Percentiles rank a stretch among this genome's conserved stretches.
phyloP scores from a whole-genome alignment of 176 grass and related monocot genomes.

The Alloteropsis semialata region DNA sequence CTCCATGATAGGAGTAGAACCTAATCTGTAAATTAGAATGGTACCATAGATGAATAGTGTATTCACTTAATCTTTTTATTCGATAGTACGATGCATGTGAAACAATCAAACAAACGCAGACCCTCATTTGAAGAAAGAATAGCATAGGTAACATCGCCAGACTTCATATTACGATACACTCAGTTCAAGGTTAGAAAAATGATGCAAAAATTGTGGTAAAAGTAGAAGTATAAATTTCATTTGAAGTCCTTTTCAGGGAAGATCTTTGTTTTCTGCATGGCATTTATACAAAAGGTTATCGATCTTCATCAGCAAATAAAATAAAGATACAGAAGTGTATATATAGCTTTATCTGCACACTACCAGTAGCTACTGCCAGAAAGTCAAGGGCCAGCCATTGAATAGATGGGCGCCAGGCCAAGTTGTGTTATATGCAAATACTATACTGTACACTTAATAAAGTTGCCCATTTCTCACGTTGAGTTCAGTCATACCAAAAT shows the following conservation, averaged over 20 bases:
- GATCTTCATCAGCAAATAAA: background rate
- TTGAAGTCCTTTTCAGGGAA: background rate
- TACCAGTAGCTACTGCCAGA: background rate
- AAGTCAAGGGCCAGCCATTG: background rate
- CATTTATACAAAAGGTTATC: background rate
- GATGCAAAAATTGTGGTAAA: background rate
- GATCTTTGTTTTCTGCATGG: slow-evolving; percentile 2
- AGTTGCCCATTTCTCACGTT: background rate
- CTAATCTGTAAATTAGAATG: slow-evolving; percentile 64
- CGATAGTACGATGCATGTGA: background rate
- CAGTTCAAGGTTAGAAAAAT: background rate
- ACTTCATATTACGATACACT: background rate
- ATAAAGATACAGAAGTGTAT: background rate
- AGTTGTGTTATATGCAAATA: background rate
- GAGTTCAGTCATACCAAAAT: background rate
- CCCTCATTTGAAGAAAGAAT: background rate
- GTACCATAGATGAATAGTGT: background rate
- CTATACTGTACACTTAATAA: background rate
- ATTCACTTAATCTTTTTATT: background rate
- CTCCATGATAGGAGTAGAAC: slow-evolving; percentile 90
- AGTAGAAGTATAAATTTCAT: background rate
- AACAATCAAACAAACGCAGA: background rate
- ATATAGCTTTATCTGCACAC: background rate
- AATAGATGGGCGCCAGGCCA: background rate
- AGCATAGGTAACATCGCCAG: background rate